These are phyloP conservation scores for Boletellus ananiceps DNA, from an alignment of 768 basidiomycete genomes.

Conservation along the genomic window DNA sequence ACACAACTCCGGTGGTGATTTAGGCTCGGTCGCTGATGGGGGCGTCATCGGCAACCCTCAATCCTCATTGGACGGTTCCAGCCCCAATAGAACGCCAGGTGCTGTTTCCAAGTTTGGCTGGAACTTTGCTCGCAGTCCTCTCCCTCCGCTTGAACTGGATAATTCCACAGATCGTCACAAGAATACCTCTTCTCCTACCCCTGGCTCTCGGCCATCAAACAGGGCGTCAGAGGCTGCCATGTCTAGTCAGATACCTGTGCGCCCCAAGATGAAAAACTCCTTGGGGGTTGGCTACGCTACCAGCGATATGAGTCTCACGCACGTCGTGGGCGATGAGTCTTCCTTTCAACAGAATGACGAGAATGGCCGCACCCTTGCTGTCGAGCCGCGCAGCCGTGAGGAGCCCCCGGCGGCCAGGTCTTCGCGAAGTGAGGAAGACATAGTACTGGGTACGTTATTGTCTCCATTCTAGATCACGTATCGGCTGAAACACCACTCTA, in stretches of 20 bases:
- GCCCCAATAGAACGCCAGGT: constrained; percentile 17
- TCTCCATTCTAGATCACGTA: not conserved
- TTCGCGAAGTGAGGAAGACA: constrained; percentile 16
- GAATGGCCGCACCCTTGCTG: constrained; percentile 25
- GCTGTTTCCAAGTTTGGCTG: constrained; percentile 34
- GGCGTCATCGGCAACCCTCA: not conserved
- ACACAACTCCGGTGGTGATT: constrained; percentile 4
- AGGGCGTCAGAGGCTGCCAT: constrained; percentile 19
- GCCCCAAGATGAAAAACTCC: constrained; percentile 34
- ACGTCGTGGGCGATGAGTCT: constrained; percentile 20
- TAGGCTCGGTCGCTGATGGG: not conserved
- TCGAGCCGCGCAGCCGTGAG: constrained; percentile 20
- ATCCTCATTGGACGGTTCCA: constrained; percentile 2
- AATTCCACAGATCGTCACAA: constrained; percentile 13
- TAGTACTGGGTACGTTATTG: constrained; percentile 16
- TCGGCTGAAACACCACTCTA: constrained; percentile 13
- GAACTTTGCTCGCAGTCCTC: constrained; percentile 35
- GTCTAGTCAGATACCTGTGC: constrained; percentile 44
- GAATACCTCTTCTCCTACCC: constrained; percentile 23
- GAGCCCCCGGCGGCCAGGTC: constrained; percentile 18
- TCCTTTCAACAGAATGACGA: constrained; percentile 25
- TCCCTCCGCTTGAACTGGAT: constrained; percentile 41
- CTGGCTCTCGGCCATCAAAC: constrained; percentile 24
- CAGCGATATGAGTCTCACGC: constrained; percentile 22
- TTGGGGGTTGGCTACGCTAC: constrained; percentile 13